phyloP scores from a whole-genome alignment of 1,284 basidiomycete genomes.

The Boletus holoroseus region DNA sequence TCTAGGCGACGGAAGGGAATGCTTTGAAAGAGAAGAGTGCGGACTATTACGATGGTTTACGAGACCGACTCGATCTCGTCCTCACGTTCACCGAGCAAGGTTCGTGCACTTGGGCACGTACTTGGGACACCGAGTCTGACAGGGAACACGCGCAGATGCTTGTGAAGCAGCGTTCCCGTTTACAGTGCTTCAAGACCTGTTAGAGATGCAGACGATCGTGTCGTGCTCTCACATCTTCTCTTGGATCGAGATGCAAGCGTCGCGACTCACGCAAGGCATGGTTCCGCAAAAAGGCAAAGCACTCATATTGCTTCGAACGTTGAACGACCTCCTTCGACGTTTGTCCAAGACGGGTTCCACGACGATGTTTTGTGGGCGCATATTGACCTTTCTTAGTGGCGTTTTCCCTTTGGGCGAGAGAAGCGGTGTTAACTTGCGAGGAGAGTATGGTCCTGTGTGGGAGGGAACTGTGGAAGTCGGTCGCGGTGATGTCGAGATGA shows the following conservation, averaged over 20 bases:
- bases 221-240: constrained; percentile 80
- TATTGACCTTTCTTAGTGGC: constrained; percentile 77
- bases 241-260: constrained; percentile 71
- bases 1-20: constrained; percentile 57
- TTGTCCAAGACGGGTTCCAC: constrained; percentile 78
- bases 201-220: constrained; percentile 75
- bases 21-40: constrained; percentile 45
- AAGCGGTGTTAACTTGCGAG: constrained; percentile 85
- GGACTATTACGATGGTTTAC: constrained; percentile 57
- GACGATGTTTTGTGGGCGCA: constrained; percentile 83
- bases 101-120: constrained; percentile 37
- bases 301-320: constrained; percentile 72
- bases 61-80: constrained; percentile 61
- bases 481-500: constrained; percentile 29
- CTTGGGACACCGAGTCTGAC: constrained; percentile 16
- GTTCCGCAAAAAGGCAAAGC: constrained; percentile 83
- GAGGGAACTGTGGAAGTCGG: constrained; percentile 50
- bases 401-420: constrained; percentile 85
- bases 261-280: constrained; percentile 66
- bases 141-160: constrained; percentile 36
- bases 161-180: constrained; percentile 55
- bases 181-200: constrained; percentile 63
- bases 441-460: constrained; percentile 80
- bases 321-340: constrained; percentile 82
- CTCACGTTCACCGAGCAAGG: constrained; percentile 71